Base-by-base conservation (phyloP, 2,329 filamentous ascomycete genomes). In the Ophiostoma populinum region DNA sequence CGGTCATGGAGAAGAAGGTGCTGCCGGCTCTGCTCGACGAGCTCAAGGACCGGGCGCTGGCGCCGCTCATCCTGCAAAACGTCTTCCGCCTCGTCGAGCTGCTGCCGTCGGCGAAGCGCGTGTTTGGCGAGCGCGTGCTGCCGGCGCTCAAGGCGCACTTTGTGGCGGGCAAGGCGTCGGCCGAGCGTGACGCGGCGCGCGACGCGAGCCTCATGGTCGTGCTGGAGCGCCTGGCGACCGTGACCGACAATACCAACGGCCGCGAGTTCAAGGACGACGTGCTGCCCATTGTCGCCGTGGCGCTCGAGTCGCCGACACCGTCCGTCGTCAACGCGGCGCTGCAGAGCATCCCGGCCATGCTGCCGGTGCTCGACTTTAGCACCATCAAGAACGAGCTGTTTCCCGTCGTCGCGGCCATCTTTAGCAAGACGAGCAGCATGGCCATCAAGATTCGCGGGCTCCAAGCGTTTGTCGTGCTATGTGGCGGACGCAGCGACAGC, bases 321-420 rank as follows among this genome's bases (percentile, higher is more conserved):
- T 78, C 80, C 1, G 64, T 98, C 12, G 80, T 94, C 0, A 90
- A 95, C 55, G 79, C 80, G 4, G 77, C 85, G 3, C 62, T 98
- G 11, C 70, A 78, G 33, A 80, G 77, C 19, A 58, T 98, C 5
- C 77, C 83, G 2, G 65, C 72, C 1, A 70, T 94, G n/a, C 59
- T 95, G 5, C 82, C 85, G 1, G 73, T 90, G 3, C 71, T 98
- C 7, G 90, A 98, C 55, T 95, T 94, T 46, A 92, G 79, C 45
- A 95, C 87, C 0, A 86, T 94, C 48, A 98, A 95, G 55, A 90
- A 92, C 47, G 87, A 95, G 43, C 67, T 98, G 1, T 98, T 98
- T 53, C 90, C 90, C 0, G 75, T 92, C 1, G 80, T 98, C 43
- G 82, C 87, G 2, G 61, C 67, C 7, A 90, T 94, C 0, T 98